These are phyloP conservation scores for Plantago coronopus DNA, from an alignment of 305 asterid genomes.

Conservation along the genomic window DNA sequence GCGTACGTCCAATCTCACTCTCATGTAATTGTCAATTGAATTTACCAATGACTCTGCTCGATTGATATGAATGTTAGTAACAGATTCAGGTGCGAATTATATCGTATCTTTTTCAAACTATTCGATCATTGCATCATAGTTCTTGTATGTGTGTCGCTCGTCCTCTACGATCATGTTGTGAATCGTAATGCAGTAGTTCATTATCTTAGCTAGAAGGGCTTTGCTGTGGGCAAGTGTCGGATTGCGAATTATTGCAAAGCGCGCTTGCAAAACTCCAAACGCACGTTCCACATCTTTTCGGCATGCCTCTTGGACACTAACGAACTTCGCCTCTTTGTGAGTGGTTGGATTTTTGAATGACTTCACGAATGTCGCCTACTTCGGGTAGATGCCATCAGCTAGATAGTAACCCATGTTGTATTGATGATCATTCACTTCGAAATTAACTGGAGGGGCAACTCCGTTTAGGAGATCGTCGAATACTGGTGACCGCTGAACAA, in stretches of 20 bases:
- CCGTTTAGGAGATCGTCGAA: too few relatives aligned
- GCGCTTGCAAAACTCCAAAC: not conserved
- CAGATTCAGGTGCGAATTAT: too few relatives aligned
- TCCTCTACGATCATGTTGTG: too few relatives aligned
- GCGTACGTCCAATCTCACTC: too few relatives aligned
- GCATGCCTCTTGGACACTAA: not conserved
- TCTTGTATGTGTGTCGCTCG: too few relatives aligned
- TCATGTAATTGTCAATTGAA: too few relatives aligned
- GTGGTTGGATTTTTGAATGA: not conserved
- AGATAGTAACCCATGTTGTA: not conserved
- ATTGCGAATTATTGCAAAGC: not conserved
- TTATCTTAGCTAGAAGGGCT: not conserved
- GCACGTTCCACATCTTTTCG: not conserved
- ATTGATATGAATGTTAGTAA: too few relatives aligned
- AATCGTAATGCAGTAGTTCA: not conserved
- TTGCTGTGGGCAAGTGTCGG: not conserved
- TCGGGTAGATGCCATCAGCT: not conserved
- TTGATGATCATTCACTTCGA: not conserved
- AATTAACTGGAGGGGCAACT: not conserved
- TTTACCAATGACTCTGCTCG: too few relatives aligned
- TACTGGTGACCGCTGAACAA: too few relatives aligned
- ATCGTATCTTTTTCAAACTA: too few relatives aligned
- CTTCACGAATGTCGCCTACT: not conserved
- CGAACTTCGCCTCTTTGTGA: not conserved
- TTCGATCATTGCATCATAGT: too few relatives aligned